Evolutionary conservation across 106 monocot species (phyloP).

Genomic region (Apostasia shenzhenica): DNA sequence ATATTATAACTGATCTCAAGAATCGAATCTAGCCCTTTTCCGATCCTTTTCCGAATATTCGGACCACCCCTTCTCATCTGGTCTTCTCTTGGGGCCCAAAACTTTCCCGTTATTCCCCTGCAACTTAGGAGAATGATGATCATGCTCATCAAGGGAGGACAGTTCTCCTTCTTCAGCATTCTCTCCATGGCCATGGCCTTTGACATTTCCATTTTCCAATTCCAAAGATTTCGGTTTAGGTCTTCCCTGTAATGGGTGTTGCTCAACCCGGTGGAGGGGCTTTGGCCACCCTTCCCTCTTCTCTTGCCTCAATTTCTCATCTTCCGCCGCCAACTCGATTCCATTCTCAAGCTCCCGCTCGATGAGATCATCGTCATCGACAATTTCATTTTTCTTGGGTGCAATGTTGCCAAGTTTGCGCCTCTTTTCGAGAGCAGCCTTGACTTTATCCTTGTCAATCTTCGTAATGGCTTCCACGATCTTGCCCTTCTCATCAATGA

Average conservation of each 20-base stretch:
- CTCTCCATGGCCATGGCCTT: constrained; percentile 4
- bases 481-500: background rate
- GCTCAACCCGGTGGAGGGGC: constrained; percentile 1
- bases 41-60: constrained; percentile 13
- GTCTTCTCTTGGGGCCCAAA: background rate
- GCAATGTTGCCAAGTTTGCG: constrained; percentile 18
- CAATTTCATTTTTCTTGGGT: constrained; percentile 21
- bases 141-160: constrained; percentile 31
- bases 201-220: background rate
- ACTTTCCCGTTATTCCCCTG: constrained; percentile 15
- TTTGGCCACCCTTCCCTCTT: constrained; percentile 20
- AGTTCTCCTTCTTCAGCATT: constrained; percentile 48
- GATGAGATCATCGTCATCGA: constrained; percentile 66
- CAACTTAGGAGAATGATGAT: constrained; percentile 12
- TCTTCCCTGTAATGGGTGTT: background rate
- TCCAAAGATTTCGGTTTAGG: constrained; percentile 1
- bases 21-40: constrained; percentile 8
- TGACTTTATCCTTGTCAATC: constrained; percentile 66
- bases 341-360: constrained; percentile 64
- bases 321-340: constrained; percentile 32
- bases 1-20: background rate
- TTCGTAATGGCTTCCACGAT: constrained; percentile 8
- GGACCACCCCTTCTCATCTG: constrained; percentile 1
- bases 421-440: constrained; percentile 61
- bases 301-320: constrained; percentile 31